Evolutionary conservation across 2,329 filamentous ascomycete genomes (phyloP).

Genomic region (Phyllosticta citribraziliensis): DNA sequence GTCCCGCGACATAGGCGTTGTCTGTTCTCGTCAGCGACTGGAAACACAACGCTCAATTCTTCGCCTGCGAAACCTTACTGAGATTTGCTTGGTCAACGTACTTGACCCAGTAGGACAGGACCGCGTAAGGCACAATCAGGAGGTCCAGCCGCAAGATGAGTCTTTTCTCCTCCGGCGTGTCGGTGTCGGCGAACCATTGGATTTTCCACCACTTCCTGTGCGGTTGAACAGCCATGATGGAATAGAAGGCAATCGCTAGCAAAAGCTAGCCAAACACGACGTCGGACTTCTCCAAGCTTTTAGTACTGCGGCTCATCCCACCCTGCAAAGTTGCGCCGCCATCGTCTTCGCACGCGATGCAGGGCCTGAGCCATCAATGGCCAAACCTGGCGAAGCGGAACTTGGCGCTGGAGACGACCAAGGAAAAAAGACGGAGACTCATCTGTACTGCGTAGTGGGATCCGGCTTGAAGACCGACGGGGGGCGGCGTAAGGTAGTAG

Average conservation of each 20-base stretch:
- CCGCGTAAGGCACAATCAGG: slow-evolving; percentile 47
- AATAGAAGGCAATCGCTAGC: not conserved
- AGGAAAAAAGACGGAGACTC: not conserved
- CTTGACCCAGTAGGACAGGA: slow-evolving; percentile 47
- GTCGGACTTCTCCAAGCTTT: not conserved
- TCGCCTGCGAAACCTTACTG: too few relatives aligned
- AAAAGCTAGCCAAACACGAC: not conserved
- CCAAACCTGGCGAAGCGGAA: not conserved
- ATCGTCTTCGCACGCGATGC: not conserved
- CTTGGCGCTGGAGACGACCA: not conserved
- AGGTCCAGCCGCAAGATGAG: slow-evolving; percentile 48
- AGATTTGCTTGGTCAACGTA: slow-evolving; percentile 48
- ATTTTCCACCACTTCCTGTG: not conserved
- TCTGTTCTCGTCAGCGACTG: slow-evolving; percentile 23
- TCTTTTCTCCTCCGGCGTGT: slow-evolving; percentile 41
- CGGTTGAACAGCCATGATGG: not conserved
- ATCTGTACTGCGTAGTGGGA: not conserved
- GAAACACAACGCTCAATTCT: not conserved
- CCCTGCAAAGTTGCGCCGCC: not conserved
- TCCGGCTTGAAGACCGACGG: not conserved
- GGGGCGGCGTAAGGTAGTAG: not conserved
- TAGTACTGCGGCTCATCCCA: not conserved
- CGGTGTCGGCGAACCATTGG: slow-evolving; percentile 26
- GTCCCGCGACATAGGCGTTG: slow-evolving; percentile 46
- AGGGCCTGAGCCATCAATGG: not conserved